Conservation (phyloP, 228 moss, liverwort and hornwort species). For the Sphagnum fallax region DNA sequence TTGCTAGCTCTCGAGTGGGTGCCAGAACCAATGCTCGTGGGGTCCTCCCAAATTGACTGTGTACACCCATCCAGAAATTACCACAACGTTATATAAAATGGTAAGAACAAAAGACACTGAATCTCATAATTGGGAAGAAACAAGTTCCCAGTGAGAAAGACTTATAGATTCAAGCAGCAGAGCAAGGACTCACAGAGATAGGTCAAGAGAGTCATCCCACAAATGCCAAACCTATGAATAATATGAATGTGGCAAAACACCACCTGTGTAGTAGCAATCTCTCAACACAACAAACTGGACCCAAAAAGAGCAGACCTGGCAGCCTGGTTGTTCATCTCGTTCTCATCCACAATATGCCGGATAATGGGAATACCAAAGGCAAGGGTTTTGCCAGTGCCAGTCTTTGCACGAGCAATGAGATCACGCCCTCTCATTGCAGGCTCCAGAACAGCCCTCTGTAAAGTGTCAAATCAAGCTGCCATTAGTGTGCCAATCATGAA, state of each 20-base stretch:
- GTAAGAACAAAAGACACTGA: no score
- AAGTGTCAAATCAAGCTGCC: conserved; percentile 3
- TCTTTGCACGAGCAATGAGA: conserved; percentile 89
- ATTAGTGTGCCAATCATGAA: neutral
- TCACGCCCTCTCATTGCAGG: conserved; percentile 95
- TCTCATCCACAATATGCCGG: conserved; percentile 59
- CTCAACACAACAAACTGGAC: no score
- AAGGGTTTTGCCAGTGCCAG: conserved; percentile 93
- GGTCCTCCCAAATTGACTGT: conserved; percentile 35
- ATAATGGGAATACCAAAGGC: conserved; percentile 95
- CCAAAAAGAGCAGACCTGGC: conserved; percentile 22
- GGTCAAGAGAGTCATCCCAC: neutral
- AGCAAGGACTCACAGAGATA: neutral
- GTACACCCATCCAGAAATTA: neutral
- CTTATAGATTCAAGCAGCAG: no score
- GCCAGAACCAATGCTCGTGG: conserved; percentile 84
- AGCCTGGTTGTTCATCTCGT: conserved; percentile 26
- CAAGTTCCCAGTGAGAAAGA: no score
- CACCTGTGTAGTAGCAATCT: no score
- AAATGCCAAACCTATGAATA: no score
- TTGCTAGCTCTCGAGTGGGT: conserved; percentile 93
- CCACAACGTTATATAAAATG: no score
- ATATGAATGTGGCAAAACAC: no score
- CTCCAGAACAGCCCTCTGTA: conserved; percentile 64
- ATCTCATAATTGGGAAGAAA: no score